Conservation (phyloP, 1,284 basidiomycete species). For the Rhodotorula glutinis region DNA sequence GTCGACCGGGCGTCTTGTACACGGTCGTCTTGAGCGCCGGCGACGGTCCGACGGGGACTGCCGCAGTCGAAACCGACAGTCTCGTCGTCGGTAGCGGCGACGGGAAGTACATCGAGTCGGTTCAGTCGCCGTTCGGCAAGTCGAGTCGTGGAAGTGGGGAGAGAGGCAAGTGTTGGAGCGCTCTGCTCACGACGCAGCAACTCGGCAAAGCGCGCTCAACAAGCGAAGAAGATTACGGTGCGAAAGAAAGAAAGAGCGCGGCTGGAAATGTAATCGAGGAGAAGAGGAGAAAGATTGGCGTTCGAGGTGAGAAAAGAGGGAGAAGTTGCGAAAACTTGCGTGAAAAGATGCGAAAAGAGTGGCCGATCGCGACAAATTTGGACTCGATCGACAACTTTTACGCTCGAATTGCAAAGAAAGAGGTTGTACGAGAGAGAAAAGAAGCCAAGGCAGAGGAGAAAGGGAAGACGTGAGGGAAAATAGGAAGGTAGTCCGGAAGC, state of each 20-base stretch:
- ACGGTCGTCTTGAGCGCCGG: constrained; percentile 9
- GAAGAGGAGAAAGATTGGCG: background rate
- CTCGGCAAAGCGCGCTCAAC: no score
- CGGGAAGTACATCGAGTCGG: constrained; percentile 31
- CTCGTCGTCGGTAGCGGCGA: constrained; percentile 35
- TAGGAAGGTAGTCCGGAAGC: background rate
- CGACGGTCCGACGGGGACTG: constrained; percentile 27
- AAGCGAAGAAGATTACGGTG: no score
- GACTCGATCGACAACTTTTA: no score
- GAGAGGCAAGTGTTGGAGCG: background rate
- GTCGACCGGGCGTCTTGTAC: constrained; percentile 30
- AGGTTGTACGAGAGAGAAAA: background rate
- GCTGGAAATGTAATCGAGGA: no score
- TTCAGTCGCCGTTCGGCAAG: no score
- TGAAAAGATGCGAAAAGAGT: background rate
- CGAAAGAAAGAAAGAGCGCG: no score
- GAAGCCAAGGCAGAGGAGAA: background rate
- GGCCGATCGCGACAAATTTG: background rate
- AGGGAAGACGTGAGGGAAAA: background rate
- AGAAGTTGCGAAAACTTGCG: no score
- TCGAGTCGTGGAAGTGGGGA: background rate
- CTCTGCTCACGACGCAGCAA: no score
- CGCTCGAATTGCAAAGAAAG: no score
- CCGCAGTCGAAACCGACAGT: constrained; percentile 30
- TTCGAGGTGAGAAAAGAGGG: no score